Conservation (phyloP, 1,284 basidiomycete species). For the Tilletia setariae region DNA sequence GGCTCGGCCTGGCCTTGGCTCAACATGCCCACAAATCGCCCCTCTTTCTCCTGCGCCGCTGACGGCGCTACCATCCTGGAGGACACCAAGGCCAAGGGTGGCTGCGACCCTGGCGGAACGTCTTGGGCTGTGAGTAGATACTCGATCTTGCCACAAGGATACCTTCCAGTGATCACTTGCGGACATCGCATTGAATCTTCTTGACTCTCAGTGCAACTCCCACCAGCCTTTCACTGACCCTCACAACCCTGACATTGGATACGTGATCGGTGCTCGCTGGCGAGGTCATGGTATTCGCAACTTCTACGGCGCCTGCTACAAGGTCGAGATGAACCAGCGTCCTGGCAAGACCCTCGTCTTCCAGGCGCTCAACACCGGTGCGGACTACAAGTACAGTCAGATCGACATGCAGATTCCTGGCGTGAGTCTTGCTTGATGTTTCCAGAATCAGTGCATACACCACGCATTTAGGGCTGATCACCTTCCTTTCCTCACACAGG, state of each 20-base stretch:
- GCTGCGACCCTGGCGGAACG: neutral
- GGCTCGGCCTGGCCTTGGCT: neutral
- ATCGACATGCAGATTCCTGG: slow-evolving; percentile 9
- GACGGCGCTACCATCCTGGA: neutral
- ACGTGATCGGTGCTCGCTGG: neutral
- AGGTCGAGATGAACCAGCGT: neutral
- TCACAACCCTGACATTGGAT: neutral
- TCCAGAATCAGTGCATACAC: neutral
- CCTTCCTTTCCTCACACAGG: neutral
- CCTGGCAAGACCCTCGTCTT: slow-evolving; percentile 9
- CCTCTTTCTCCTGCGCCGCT: neutral
- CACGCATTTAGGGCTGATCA: neutral
- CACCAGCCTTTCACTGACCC: slow-evolving; percentile 5
- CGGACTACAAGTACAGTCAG: neutral
- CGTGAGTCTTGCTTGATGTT: neutral
- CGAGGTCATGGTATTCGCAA: neutral
- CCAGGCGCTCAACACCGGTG: slow-evolving; percentile 7
- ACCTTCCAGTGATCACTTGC: neutral
- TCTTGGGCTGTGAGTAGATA: neutral
- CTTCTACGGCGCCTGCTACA: slow-evolving; percentile 7
- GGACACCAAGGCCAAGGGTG: neutral
- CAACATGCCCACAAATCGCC: neutral
- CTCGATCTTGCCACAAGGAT: neutral
- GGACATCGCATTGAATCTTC: neutral
- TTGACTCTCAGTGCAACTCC: neutral